Evolutionary conservation across 2,329 filamentous ascomycete species (phyloP).

Genomic region (Xylariaceae sp.): DNA sequence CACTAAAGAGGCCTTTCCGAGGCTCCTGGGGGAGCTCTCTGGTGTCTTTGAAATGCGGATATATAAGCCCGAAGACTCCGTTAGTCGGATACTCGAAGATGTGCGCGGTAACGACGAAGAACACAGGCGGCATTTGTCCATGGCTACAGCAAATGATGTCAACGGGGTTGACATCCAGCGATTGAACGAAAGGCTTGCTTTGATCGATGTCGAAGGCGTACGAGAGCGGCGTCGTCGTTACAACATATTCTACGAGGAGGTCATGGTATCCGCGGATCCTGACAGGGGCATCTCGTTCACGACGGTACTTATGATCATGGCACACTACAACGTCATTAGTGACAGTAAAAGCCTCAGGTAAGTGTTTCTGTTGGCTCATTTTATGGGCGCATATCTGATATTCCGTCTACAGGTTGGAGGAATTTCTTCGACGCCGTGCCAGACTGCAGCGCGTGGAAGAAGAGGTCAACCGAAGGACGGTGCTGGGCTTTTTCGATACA

Average conservation of each 20-base stretch:
- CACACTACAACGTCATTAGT: constrained; percentile 97
- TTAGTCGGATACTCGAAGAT: constrained; percentile 81
- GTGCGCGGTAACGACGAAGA: constrained; percentile 57
- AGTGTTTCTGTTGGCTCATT: constrained; percentile 18
- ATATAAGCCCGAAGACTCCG: constrained; percentile 85
- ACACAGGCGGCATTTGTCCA: constrained; percentile 50
- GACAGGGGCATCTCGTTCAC: constrained; percentile 90
- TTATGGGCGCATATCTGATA: constrained; percentile 1
- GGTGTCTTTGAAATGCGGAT: constrained; percentile 97
- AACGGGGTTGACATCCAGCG: constrained; percentile 67
- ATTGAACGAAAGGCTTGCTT: constrained; percentile 67
- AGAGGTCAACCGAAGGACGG: constrained; percentile 82
- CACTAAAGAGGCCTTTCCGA: constrained; percentile 80
- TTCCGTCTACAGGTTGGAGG: constrained; percentile 66
- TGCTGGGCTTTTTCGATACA: constrained; percentile 94
- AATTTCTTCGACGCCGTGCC: constrained; percentile 86
- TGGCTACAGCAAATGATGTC: constrained; percentile 48
- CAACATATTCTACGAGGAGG: constrained; percentile 96
- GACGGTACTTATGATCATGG: constrained; percentile 86
- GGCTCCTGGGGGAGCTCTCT: constrained; percentile 84
- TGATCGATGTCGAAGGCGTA: constrained; percentile 72
- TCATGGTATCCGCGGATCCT: constrained; percentile 86
- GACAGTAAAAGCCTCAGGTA: constrained; percentile 91
- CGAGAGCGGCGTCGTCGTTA: constrained; percentile 71
- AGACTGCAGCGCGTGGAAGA: constrained; percentile 92